Conservation (phyloP, 768 basidiomycete species). For the Trametes coccinea region DNA sequence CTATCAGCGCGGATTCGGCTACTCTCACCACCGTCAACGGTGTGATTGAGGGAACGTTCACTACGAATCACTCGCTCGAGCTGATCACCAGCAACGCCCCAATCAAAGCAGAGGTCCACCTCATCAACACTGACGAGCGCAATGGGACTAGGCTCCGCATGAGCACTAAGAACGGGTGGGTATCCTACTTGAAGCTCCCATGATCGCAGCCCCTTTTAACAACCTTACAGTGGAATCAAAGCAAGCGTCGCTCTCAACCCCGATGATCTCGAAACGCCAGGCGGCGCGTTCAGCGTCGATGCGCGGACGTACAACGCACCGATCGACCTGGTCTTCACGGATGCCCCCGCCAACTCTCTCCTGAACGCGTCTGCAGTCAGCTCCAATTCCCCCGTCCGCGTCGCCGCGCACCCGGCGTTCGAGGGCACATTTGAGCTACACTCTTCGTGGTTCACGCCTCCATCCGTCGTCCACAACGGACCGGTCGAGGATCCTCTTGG, state of each 20-base stretch:
- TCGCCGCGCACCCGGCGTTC: conserved; percentile 37
- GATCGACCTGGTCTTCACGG: conserved; percentile 33
- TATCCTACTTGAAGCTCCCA: too few species aligned
- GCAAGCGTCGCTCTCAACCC: conserved; percentile 23
- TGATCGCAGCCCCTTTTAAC: too few species aligned
- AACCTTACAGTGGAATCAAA: conserved; percentile 18
- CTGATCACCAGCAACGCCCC: conserved; percentile 39
- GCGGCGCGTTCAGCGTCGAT: conserved; percentile 36
- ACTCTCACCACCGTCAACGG: conserved; percentile 29
- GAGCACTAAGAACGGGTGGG: conserved; percentile 46
- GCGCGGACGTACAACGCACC: conserved; percentile 38
- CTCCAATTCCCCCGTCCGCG: conserved; percentile 37
- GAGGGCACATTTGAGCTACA: conserved; percentile 40
- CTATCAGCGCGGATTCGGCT: background rate
- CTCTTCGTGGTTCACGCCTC: conserved; percentile 18
- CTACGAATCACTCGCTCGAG: conserved; percentile 28
- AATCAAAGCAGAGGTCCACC: conserved; percentile 32
- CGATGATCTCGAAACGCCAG: conserved; percentile 8
- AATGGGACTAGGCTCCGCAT: conserved; percentile 35
- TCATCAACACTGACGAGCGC: conserved; percentile 28
- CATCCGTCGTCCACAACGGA: background rate
- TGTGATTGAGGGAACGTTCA: conserved; percentile 41
- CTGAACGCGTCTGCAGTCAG: conserved; percentile 35
- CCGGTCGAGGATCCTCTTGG: conserved; percentile 25
- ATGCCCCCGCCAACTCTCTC: conserved; percentile 36